Conservation (phyloP, 768 basidiomycete species). For the Boletellus sp. region DNA sequence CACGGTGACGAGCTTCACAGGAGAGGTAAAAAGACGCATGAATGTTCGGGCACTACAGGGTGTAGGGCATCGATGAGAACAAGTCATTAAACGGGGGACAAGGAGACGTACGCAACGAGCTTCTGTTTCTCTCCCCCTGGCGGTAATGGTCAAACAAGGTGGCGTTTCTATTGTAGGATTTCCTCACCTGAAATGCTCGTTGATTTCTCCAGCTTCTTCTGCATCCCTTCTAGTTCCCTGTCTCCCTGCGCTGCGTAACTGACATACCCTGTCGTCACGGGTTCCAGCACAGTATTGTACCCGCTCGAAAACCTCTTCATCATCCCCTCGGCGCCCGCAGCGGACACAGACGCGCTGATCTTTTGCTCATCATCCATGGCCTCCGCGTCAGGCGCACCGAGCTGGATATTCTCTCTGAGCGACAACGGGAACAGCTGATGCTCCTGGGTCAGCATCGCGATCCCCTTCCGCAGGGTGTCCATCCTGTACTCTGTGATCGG, state of each 20-base stretch:
- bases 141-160: too few relatives aligned
- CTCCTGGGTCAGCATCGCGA: slow-evolving; percentile 42
- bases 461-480: slow-evolving; percentile 34
- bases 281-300: slow-evolving; percentile 39
- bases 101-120: too few relatives aligned
- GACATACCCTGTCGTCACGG: slow-evolving; percentile 25
- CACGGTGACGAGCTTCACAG: slow-evolving; percentile 30
- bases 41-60: slow-evolving; percentile 36
- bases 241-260: slow-evolving; percentile 22
- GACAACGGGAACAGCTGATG: slow-evolving; percentile 37
- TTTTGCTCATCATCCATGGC: slow-evolving; percentile 12
- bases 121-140: too few relatives aligned
- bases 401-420: slow-evolving; percentile 38
- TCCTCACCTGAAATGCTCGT: slow-evolving; percentile 24
- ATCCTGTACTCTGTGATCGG: slow-evolving; percentile 33
- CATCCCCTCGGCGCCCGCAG: slow-evolving; percentile 41
- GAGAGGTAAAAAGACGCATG: slow-evolving; percentile 35
- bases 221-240: slow-evolving; percentile 11
- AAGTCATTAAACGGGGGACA: too few relatives aligned
- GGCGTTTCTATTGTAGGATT: too few relatives aligned
- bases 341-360: slow-evolving; percentile 20
- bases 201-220: slow-evolving; percentile 18
- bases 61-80: not conserved
- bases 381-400: slow-evolving; percentile 26
- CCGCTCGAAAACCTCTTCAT: slow-evolving; percentile 36